Conservation (phyloP, 495 filamentous ascomycete genomes). For the Mytilinidion resinicola region DNA sequence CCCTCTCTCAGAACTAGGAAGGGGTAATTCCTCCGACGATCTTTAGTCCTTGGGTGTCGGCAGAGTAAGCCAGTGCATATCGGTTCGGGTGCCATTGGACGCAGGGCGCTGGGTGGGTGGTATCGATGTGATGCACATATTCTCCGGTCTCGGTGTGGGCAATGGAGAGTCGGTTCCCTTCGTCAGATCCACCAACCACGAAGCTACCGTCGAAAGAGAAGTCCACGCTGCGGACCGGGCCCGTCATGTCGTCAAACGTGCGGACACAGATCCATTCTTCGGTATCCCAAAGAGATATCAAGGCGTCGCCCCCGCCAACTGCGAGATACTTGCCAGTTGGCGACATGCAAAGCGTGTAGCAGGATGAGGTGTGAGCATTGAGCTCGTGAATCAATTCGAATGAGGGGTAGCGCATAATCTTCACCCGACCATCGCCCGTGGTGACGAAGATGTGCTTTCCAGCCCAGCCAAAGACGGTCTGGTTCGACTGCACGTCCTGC, state of each 20-base stretch:
- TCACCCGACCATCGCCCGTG: conserved; percentile 73
- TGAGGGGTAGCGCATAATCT: conserved; percentile 69
- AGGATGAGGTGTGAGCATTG: conserved; percentile 78
- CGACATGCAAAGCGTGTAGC: conserved; percentile 62
- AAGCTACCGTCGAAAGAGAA: conserved; percentile 91
- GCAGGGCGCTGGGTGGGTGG: conserved; percentile 47
- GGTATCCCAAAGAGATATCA: conserved; percentile 89
- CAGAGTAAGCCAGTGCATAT: conserved; percentile 88
- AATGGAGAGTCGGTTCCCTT: conserved; percentile 49
- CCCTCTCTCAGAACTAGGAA: no score
- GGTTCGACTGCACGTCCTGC: conserved; percentile 72
- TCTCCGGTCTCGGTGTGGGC: conserved; percentile 88
- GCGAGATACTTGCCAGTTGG: conserved; percentile 77
- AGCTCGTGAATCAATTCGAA: conserved; percentile 52
- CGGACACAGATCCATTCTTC: conserved; percentile 83
- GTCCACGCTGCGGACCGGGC: conserved; percentile 74
- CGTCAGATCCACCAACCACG: conserved; percentile 77
- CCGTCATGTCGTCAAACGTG: conserved; percentile 65
- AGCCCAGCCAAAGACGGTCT: conserved; percentile 72
- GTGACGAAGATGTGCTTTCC: conserved; percentile 71
- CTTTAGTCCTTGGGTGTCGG: conserved; percentile 70
- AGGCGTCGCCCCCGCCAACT: conserved; percentile 80
- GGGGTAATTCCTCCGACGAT: conserved; percentile 58
- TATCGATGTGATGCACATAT: conserved; percentile 70
- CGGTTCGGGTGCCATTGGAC: conserved; percentile 86